Evolutionary conservation across 441 rosid genomes (phyloP).

Genomic region (Corymbia calophylla): DNA sequence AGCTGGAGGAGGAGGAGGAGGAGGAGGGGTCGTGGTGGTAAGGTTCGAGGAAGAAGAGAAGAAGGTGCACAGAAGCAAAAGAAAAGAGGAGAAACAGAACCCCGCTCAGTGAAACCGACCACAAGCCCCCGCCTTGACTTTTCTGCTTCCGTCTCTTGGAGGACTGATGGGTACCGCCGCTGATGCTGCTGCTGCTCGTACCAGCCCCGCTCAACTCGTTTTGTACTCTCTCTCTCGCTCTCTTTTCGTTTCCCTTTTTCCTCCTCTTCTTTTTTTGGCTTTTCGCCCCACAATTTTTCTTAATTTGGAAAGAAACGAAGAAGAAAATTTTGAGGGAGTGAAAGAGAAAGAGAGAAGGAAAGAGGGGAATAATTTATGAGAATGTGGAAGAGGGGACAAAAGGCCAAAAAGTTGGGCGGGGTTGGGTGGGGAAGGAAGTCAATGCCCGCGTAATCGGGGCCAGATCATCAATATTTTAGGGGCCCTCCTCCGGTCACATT

Average conservation of each 20-base stretch:
- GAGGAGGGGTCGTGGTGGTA: neutral
- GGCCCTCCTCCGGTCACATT: neutral
- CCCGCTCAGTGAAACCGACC: neutral
- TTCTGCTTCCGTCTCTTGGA: neutral
- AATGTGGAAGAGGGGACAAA: neutral
- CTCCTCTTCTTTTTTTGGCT: neutral
- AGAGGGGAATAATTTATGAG: neutral
- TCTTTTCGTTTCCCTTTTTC: neutral
- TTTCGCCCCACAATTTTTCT: neutral
- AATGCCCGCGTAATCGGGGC: neutral
- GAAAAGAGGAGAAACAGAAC: neutral
- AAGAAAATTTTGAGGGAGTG: neutral
- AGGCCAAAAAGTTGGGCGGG: neutral
- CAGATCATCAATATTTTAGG: neutral
- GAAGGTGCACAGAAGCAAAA: neutral
- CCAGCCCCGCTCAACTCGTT: neutral
- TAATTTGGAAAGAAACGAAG: neutral
- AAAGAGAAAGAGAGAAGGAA: neutral
- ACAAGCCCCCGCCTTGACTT: neutral
- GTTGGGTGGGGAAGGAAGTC: neutral
- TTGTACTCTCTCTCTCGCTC: neutral
- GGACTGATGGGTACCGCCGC: neutral
- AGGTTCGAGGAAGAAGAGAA: neutral
- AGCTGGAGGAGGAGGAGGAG: neutral
- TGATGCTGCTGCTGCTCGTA: neutral